Percentiles rank a stretch among this genome's conserved stretches.
Evolutionary conservation across 225 moss, liverwort and hornwort genomes (phyloP).

Genomic region (Antitrichia curtipendula): DNA sequence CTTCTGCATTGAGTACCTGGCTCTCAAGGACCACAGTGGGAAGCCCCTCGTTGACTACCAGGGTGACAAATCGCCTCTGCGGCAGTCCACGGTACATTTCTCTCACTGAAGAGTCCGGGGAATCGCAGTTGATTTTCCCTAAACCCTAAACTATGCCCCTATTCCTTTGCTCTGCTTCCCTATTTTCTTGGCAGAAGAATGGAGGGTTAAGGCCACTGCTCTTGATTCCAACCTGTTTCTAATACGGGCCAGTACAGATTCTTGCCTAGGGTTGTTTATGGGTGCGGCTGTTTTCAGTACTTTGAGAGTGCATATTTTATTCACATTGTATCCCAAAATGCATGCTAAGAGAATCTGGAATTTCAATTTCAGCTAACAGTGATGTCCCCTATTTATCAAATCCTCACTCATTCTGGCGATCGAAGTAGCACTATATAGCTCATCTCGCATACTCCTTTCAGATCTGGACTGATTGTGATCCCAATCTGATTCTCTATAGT

Average conservation of each 20-base stretch:
- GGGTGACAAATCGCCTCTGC: constrained; percentile 26
- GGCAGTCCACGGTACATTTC: not conserved
- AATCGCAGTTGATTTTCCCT: not conserved
- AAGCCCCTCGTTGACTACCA: constrained; percentile 19
- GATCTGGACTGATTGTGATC: not conserved
- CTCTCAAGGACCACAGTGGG: constrained; percentile 26
- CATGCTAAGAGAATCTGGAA: not conserved
- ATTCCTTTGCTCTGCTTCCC: not conserved
- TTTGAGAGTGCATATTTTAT: not conserved
- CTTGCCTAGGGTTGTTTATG: not conserved
- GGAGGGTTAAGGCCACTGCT: too few species aligned
- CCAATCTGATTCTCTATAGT: not conserved
- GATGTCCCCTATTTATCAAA: not conserved
- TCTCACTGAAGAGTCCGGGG: not conserved
- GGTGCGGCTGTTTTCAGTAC: not conserved
- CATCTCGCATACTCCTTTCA: not conserved
- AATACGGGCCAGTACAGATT: not conserved
- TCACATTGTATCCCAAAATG: not conserved
- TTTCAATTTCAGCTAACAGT: too few species aligned
- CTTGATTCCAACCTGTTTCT: not conserved
- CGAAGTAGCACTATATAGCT: not conserved
- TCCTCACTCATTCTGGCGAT: not conserved
- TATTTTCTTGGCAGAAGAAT: not conserved
- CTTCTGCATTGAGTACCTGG: constrained; percentile 36
- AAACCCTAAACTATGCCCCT: not conserved